Percentiles rank a stretch among this genome's conserved stretches.
Evolutionary conservation across 176 grass and related monocot species (phyloP).

Genomic region (Oryza glaberrima): DNA sequence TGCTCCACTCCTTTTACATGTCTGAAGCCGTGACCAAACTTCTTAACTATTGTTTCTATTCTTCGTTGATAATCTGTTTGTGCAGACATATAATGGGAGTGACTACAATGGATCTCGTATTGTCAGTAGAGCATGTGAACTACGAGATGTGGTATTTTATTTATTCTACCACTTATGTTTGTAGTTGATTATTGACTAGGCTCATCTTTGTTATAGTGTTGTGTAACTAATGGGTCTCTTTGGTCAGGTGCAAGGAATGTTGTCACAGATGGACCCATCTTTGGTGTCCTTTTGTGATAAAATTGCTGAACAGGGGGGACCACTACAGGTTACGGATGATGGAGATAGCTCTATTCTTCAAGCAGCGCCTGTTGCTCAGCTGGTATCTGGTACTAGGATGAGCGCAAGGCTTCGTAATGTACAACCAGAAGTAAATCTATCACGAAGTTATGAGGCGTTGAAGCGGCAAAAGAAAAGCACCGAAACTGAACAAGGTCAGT

Average conservation of each 20-base stretch:
- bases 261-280: slow-evolving; percentile 97
- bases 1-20: slow-evolving; percentile 28
- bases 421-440: slow-evolving; percentile 77
- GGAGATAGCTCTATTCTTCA: slow-evolving; percentile 64
- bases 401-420: slow-evolving; percentile 96
- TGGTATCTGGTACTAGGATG: slow-evolving; percentile 68
- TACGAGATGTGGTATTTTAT: slow-evolving; percentile 86
- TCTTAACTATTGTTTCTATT: slow-evolving; percentile 6
- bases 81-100: slow-evolving; percentile 84
- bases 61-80: slow-evolving; percentile 30
- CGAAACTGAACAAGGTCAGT: slow-evolving; percentile 70
- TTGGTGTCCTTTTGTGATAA: slow-evolving; percentile 91
- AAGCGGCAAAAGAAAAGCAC: slow-evolving; percentile 77
- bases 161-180: slow-evolving; percentile 14
- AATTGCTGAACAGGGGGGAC: slow-evolving; percentile 83
- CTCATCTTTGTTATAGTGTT: not conserved
- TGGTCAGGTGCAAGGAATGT: slow-evolving; percentile 88
- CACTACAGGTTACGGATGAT: slow-evolving; percentile 60
- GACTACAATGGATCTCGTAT: slow-evolving; percentile 93
- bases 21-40: slow-evolving; percentile 13
- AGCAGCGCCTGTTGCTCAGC: slow-evolving; percentile 74
- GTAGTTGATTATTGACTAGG: slow-evolving; percentile 9
- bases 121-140: slow-evolving; percentile 96
- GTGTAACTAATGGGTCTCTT: slow-evolving; percentile 19
- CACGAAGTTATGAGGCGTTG: slow-evolving; percentile 79